Evolutionary conservation across 352 stramenopile species (phyloP), one percentile per base, ranked within the genome.

Genomic region (Pythium chondricola): DNA sequence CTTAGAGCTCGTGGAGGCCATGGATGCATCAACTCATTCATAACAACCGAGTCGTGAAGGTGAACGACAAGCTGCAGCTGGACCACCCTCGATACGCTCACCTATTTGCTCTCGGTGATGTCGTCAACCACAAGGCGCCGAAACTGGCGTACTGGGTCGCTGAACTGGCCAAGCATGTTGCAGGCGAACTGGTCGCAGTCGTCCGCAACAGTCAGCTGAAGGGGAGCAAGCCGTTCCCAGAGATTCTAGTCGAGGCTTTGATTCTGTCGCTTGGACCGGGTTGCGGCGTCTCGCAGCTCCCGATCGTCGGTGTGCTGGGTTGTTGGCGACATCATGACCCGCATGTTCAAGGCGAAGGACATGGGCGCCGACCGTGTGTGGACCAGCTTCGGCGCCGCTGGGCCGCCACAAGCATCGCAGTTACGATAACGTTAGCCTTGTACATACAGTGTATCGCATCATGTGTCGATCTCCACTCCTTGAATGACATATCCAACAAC

Each of bases 71-170:
- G 39, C 40, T 80, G 43, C 66, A 80, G 53, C 56, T 84, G 27
- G 69, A 74, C 45, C 62, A 63, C 43, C 37, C 38, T 1, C 45
- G 59, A 47, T 83, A 69, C 52, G 22, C 52, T 3, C 68, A 80
- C 52, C 66, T 83, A 20, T 83, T 75, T 47, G 67, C 61, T 26
- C 44, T 81, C 11, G 72, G 69, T 37, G 69, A 84, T 48, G 60
- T 55, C 7, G 71, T 42, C 50, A 81, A 75, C 62, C 69, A 72
- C 47, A 33, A 56, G 29, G 69, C 63, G 24, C 67, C 70, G 6
- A 82, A 80, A 56, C 40, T 67, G 10, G 61, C 54, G 35, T 69
- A 65, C 56, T 73, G 48, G 56, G 73, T 62, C 9, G 58, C 48
- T 32, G 45, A 64, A 31, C 69, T 81, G 50, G 70, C 51, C 39